Percentiles rank a stretch among this genome's conserved stretches.
Evolutionary conservation across 2,329 filamentous ascomycete genomes (phyloP).

Genomic region (Paramyrothecium roridum): DNA sequence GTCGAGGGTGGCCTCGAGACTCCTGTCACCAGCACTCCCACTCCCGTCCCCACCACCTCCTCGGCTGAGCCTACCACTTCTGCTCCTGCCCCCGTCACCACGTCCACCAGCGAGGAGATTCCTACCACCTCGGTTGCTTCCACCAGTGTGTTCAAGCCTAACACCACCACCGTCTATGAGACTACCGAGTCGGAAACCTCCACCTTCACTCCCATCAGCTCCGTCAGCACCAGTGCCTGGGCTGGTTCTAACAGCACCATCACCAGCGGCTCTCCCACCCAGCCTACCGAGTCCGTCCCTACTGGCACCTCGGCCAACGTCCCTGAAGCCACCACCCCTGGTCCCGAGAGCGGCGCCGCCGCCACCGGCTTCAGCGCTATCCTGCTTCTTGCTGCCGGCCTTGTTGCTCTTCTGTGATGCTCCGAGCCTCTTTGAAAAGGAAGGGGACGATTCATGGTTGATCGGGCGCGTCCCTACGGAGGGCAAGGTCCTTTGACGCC

Average conservation of each 20-base stretch:
- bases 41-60: slow-evolving; percentile 19
- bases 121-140: slow-evolving; percentile 21
- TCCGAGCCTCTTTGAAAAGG: slow-evolving; percentile 16
- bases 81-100: slow-evolving; percentile 17
- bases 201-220: slow-evolving; percentile 15
- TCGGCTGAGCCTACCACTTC: slow-evolving; percentile 15
- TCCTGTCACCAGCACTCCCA: slow-evolving; percentile 26
- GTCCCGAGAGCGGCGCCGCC: slow-evolving; percentile 22
- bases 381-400: slow-evolving; percentile 30
- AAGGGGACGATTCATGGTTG: slow-evolving; percentile 11
- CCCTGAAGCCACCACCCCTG: slow-evolving; percentile 7
- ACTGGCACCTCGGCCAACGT: slow-evolving; percentile 8
- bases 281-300: slow-evolving; percentile 15
- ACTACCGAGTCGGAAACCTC: background rate
- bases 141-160: slow-evolving; percentile 12
- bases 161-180: slow-evolving; percentile 18
- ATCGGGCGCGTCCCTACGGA: background rate
- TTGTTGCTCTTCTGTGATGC: slow-evolving; percentile 31
- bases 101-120: slow-evolving; percentile 19
- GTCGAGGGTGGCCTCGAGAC: slow-evolving; percentile 44
- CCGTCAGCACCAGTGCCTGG: slow-evolving; percentile 23
- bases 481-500: background rate
- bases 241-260: slow-evolving; percentile 29
- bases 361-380: slow-evolving; percentile 30
- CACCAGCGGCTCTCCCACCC: slow-evolving; percentile 17